Percentiles rank a stretch among this genome's conserved stretches.
Evolutionary conservation across 176 grass and related monocot genomes (phyloP).

Genomic region (Lolium multiflorum): DNA sequence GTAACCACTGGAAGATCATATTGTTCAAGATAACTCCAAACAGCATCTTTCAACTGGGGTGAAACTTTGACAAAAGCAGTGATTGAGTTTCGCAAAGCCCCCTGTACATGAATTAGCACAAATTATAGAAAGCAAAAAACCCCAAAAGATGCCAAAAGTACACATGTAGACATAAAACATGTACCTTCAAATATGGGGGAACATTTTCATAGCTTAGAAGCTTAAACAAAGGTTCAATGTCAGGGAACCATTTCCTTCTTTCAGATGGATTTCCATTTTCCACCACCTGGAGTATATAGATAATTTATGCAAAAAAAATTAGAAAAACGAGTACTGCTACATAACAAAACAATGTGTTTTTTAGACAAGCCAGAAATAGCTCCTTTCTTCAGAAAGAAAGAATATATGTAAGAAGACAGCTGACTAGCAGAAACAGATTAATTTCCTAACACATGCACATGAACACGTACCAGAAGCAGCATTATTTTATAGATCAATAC

Average conservation of each 20-base stretch:
- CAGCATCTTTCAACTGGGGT: constrained; percentile 76
- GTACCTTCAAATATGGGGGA: constrained; percentile 96
- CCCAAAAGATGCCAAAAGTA: constrained; percentile 23
- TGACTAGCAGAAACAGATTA: constrained; percentile 32
- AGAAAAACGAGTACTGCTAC: neutral
- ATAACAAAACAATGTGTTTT: neutral
- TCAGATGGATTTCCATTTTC: constrained; percentile 95
- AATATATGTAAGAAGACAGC: constrained; percentile 9
- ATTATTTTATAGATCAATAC: neutral
- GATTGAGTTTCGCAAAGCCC: constrained; percentile 82
- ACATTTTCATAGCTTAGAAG: constrained; percentile 98
- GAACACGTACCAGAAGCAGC: neutral
- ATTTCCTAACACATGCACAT: neutral
- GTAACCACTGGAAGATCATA: constrained; percentile 92
- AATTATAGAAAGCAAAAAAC: constrained; percentile 18
- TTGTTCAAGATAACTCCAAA: constrained; percentile 97
- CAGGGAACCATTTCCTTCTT: constrained; percentile 89
- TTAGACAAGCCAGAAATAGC: constrained; percentile 2
- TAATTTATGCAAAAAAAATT: constrained; percentile 5
- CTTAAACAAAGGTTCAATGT: constrained; percentile 95
- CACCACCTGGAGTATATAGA: constrained; percentile 74
- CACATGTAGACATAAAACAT: neutral
- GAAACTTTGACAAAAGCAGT: constrained; percentile 94
- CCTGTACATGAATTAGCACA: constrained; percentile 57
- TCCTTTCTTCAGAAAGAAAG: constrained; percentile 14